phyloP scores from a whole-genome alignment of 192 early-diverging fungal genomes.

The Entomortierella chlamydospora region DNA sequence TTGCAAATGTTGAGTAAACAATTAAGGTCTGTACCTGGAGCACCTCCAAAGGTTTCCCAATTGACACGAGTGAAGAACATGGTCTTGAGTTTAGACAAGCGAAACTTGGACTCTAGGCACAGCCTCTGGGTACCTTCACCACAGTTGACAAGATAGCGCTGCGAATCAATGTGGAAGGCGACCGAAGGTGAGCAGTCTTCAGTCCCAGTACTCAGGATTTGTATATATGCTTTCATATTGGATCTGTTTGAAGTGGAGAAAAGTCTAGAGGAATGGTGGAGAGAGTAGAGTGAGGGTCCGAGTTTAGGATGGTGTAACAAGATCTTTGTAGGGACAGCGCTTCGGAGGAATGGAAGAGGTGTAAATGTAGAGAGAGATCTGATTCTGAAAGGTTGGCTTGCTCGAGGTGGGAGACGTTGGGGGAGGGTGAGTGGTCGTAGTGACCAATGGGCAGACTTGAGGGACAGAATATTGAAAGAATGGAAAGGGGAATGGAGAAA shows the following conservation, averaged over 20 bases:
- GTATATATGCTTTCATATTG: slow-evolving; percentile 64
- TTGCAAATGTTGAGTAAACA: no score
- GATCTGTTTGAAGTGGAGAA: slow-evolving; percentile 41
- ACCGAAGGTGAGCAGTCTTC: slow-evolving; percentile 71
- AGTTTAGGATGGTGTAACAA: neutral
- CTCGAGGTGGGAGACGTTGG: neutral
- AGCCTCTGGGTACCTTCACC: slow-evolving; percentile 92
- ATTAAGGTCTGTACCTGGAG: slow-evolving; percentile 71
- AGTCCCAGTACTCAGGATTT: slow-evolving; percentile 61
- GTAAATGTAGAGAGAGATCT: neutral
- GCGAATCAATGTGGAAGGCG: slow-evolving; percentile 77
- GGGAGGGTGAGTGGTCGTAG: slow-evolving; percentile 18
- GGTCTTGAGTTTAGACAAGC: slow-evolving; percentile 76
- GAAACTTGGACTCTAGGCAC: slow-evolving; percentile 80
- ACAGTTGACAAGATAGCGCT: slow-evolving; percentile 94
- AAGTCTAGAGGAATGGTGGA: neutral
- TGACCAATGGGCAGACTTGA: slow-evolving; percentile 28
- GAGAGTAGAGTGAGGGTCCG: neutral
- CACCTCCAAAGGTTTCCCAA: slow-evolving; percentile 90
- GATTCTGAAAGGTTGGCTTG: neutral
- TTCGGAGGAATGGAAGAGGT: neutral
- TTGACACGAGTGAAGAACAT: slow-evolving; percentile 86
- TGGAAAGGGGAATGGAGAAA: slow-evolving; percentile 3
- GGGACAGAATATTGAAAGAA: slow-evolving; percentile 37
- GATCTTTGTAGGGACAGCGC: neutral